Base-by-base conservation (phyloP, 2,329 filamentous ascomycete species). In the Mycosphaerella arachidis region DNA sequence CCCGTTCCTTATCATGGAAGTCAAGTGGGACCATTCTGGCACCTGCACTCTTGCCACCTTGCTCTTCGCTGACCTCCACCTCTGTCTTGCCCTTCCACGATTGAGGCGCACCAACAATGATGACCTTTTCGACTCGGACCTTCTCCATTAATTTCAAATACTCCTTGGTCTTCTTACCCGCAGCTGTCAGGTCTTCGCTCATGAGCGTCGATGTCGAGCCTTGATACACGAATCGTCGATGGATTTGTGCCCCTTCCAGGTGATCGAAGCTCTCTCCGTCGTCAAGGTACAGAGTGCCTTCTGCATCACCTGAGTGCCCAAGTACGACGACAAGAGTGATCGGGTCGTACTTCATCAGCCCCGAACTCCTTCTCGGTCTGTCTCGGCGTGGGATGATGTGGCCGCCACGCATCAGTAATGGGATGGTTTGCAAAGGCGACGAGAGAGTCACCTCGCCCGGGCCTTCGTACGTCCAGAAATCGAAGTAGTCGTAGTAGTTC, bases 401-500 rank as follows among this genome's bases (percentile, higher is more conserved):
- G 1, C 94, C 94, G 51, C 91, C 93, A 67, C 89, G 91, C 89
- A 97, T 94, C 48, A 99, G 81, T 13, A 99, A 77, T 0, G 94
- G 93, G 18, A 96, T 90, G 69, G 88, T 91, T 58, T 96, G 90
- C 3, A 97, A 81, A 0, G 92, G 90, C 0, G 93, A 90, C 1
- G 84, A 76, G 40, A 97, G 79, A 0, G 84, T 88, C 62, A 91
- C 80, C 73, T 88, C 88, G 64, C 90, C 89, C 63, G 87, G 86
- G 27, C 88, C 83, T 24, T 86, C 87, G 71, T 95, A 86, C 48
- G 85, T 79, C 46, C 88, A 85, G 77, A 91, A 97, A 69, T 91
- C 91, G 72, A 94, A 95, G 79, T 99, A 99, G 76, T 97, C 90
- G 71, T 92, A 99, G 76, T 99, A 97, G 56, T 89, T 83, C 74